phyloP scores from a whole-genome alignment of 179 eudicot species.

The Spinacia oleracea region DNA sequence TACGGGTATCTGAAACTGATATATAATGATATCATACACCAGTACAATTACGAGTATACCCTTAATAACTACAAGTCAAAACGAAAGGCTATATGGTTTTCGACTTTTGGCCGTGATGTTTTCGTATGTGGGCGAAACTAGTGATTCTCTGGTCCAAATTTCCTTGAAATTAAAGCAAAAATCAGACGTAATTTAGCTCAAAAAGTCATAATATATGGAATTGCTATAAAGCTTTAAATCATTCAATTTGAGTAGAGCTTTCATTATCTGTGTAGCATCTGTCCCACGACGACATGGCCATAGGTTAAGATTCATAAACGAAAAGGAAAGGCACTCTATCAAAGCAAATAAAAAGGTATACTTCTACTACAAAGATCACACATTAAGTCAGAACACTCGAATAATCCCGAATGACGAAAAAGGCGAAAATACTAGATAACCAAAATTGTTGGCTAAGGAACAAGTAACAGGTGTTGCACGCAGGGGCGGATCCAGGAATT shows the following conservation, averaged over 20 bases:
- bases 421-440: background rate
- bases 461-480: too few species aligned
- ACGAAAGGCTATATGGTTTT: background rate
- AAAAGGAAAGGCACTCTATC: constrained; percentile 2
- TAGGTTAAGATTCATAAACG: background rate
- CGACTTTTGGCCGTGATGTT: background rate
- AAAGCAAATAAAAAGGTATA: background rate
- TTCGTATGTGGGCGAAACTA: background rate
- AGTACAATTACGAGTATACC: too few species aligned
- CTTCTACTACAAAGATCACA: too few species aligned
- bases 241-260: constrained; percentile 7
- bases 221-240: background rate
- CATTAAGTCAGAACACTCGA: background rate
- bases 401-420: background rate
- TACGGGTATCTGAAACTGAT: too few species aligned
- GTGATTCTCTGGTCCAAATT: constrained; percentile 14
- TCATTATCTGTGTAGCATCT: constrained; percentile 16
- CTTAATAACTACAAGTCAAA: background rate
- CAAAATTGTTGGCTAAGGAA: background rate
- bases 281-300: background rate
- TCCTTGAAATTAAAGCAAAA: background rate
- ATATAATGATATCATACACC: too few species aligned
- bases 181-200: background rate
- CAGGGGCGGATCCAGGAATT: too few species aligned
- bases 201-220: background rate